Evolutionary conservation across 1,139 yeast species (phyloP).

Genomic region (Protomyces lactucae-debilis): DNA sequence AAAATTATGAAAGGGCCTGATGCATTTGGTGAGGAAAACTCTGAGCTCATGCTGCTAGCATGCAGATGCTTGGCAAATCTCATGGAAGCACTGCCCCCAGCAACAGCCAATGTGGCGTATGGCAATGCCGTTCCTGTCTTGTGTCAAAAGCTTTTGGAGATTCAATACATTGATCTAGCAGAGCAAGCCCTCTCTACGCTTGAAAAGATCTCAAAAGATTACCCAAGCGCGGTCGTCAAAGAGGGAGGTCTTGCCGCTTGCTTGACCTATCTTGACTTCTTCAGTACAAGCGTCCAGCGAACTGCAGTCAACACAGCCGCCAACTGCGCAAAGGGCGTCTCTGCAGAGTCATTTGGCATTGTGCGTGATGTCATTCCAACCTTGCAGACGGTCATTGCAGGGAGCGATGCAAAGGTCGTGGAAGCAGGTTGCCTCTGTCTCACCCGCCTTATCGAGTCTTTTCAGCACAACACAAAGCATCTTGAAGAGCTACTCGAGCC

Average conservation of each 20-base stretch:
- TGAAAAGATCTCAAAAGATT: slow-evolving; percentile 41
- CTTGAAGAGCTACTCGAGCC: slow-evolving; percentile 48
- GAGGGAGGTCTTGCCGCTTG: slow-evolving; percentile 65
- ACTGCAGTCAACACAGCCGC: slow-evolving; percentile 75
- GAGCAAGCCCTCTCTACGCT: slow-evolving; percentile 74
- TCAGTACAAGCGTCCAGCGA: slow-evolving; percentile 83
- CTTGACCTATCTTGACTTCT: slow-evolving; percentile 74
- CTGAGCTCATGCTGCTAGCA: slow-evolving; percentile 74
- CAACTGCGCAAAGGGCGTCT: slow-evolving; percentile 58
- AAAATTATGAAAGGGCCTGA: slow-evolving; percentile 55
- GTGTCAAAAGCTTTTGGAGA: slow-evolving; percentile 63
- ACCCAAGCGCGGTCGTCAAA: slow-evolving; percentile 39
- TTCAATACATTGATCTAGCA: slow-evolving; percentile 81
- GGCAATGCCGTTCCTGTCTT: slow-evolving; percentile 65
- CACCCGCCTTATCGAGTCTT: slow-evolving; percentile 56
- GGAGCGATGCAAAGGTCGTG: slow-evolving; percentile 59
- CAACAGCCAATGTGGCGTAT: slow-evolving; percentile 59
- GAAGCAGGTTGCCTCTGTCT: slow-evolving; percentile 68
- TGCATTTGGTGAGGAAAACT: slow-evolving; percentile 40
- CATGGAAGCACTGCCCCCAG: slow-evolving; percentile 68
- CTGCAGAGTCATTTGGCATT: slow-evolving; percentile 45
- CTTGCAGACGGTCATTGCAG: slow-evolving; percentile 57
- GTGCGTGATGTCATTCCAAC: slow-evolving; percentile 58
- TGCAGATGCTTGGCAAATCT: slow-evolving; percentile 81
- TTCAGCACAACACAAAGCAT: slow-evolving; percentile 45